Percentiles rank a stretch among this genome's conserved stretches.
These are phyloP conservation scores for Leccinum pachyderme DNA, from an alignment of 1,284 basidiomycete genomes.

Conservation along the genomic window DNA sequence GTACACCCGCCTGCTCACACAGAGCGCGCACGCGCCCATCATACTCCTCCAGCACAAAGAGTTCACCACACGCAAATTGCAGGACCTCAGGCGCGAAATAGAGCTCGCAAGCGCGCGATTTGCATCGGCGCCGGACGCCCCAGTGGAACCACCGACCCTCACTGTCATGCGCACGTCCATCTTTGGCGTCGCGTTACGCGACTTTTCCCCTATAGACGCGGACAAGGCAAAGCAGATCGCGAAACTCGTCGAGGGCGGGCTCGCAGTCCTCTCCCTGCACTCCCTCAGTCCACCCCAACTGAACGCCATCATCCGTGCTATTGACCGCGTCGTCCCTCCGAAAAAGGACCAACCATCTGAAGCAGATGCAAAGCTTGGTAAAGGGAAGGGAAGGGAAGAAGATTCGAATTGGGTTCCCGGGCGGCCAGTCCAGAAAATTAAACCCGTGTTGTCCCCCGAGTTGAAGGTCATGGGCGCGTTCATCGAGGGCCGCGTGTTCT, in stretches of 20 bases:
- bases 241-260: slow-evolving; percentile 51
- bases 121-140: slow-evolving; percentile 38
- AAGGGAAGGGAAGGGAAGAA: slow-evolving; percentile 52
- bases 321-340: slow-evolving; percentile 65
- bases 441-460: slow-evolving; percentile 55
- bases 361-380: slow-evolving; percentile 43
- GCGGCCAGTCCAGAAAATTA: slow-evolving; percentile 56
- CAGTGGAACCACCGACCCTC: slow-evolving; percentile 46
- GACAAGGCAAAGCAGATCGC: slow-evolving; percentile 50
- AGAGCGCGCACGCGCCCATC: slow-evolving; percentile 53
- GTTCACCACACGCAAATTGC: slow-evolving; percentile 61
- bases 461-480: slow-evolving; percentile 71
- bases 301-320: slow-evolving; percentile 60
- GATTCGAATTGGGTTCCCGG: slow-evolving; percentile 61
- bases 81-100: slow-evolving; percentile 65
- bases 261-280: slow-evolving; percentile 68
- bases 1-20: slow-evolving; percentile 63
- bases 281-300: slow-evolving; percentile 70
- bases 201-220: slow-evolving; percentile 51
- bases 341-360: slow-evolving; percentile 43
- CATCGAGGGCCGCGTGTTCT: slow-evolving; percentile 69
- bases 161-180: slow-evolving; percentile 67
- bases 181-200: slow-evolving; percentile 70
- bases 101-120: slow-evolving; percentile 48
- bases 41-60: slow-evolving; percentile 71